These are phyloP conservation scores for Albifimbria verrucaria DNA, from an alignment of 2,329 filamentous ascomycete genomes.

Conservation along the genomic window DNA sequence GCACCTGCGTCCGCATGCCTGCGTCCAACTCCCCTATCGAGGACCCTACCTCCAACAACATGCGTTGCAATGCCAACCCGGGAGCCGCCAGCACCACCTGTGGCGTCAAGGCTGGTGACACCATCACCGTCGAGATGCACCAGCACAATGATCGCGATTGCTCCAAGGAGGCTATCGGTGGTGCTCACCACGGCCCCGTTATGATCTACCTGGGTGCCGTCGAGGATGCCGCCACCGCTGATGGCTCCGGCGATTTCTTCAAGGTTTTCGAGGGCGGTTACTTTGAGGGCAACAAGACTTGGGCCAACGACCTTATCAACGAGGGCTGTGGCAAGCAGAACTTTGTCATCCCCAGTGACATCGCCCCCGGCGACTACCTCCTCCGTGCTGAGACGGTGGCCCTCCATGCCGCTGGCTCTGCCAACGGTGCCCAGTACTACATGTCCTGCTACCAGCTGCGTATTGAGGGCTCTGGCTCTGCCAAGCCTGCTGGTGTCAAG, in stretches of 20 bases:
- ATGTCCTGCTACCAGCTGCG: slow-evolving; percentile 2
- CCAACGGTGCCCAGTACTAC: slow-evolving; percentile 2
- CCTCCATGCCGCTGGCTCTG: background rate
- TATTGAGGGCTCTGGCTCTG: background rate
- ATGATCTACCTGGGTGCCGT: slow-evolving; percentile 3
- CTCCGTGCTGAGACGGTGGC: slow-evolving; percentile 1
- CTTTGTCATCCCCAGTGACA: slow-evolving; percentile 1
- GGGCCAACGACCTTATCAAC: slow-evolving; percentile 2
- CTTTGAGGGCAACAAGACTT: too few relatives aligned
- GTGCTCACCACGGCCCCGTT: slow-evolving; percentile 2
- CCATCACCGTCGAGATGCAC: slow-evolving; percentile 3
- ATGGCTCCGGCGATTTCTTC: slow-evolving; percentile 3
- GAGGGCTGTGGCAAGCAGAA: slow-evolving; percentile 2
- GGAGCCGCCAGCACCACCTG: slow-evolving; percentile 1
- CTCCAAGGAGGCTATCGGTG: slow-evolving; percentile 3
- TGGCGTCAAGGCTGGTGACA: background rate
- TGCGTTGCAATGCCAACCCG: slow-evolving; percentile 1
- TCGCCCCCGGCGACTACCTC: slow-evolving; percentile 2
- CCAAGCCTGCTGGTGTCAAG: background rate
- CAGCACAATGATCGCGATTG: slow-evolving; percentile 2
- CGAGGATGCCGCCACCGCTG: slow-evolving; percentile 1
- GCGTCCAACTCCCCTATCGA: slow-evolving; percentile 2
- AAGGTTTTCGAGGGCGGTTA: slow-evolving; percentile 1
- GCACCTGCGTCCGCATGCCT: slow-evolving; percentile 3
- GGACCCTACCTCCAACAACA: slow-evolving; percentile 3